Evolutionary conservation across 2,329 filamentous ascomycete species (phyloP).

Genomic region (Diaporthe batatas): DNA sequence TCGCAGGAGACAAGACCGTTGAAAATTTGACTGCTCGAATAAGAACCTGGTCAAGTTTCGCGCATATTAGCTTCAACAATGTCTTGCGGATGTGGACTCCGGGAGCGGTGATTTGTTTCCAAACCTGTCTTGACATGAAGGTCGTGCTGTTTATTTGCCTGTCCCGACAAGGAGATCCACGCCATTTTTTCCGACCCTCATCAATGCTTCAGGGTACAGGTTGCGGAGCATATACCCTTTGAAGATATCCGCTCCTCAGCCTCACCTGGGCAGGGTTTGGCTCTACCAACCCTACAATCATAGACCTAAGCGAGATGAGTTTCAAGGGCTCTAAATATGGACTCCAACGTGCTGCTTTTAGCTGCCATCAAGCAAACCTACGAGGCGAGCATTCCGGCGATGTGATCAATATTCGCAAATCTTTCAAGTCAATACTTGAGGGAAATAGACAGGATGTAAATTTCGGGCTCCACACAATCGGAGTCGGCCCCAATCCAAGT

Average conservation of each 20-base stretch:
- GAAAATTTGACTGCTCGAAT: background rate
- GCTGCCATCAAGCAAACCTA: background rate
- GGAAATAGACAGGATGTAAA: background rate
- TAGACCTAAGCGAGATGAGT: slow-evolving; percentile 11
- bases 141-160: background rate
- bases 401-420: background rate
- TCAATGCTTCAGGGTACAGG: background rate
- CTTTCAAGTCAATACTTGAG: background rate
- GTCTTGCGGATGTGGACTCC: background rate
- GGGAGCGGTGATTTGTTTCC: background rate
- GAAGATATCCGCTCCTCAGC: background rate
- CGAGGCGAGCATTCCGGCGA: slow-evolving; percentile 6
- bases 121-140: slow-evolving; percentile 2
- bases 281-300: background rate
- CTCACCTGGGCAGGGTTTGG: slow-evolving; percentile 3
- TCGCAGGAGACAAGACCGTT: background rate
- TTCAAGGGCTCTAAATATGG: slow-evolving; percentile 5
- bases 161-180: slow-evolving; percentile 18
- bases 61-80: background rate
- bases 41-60: background rate
- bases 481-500: background rate
- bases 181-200: background rate
- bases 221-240: slow-evolving; percentile 12
- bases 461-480: slow-evolving; percentile 1
- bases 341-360: background rate